These are phyloP conservation scores for Elsinoe australis DNA, from an alignment of 2,329 filamentous ascomycete species.

Conservation along the genomic window DNA sequence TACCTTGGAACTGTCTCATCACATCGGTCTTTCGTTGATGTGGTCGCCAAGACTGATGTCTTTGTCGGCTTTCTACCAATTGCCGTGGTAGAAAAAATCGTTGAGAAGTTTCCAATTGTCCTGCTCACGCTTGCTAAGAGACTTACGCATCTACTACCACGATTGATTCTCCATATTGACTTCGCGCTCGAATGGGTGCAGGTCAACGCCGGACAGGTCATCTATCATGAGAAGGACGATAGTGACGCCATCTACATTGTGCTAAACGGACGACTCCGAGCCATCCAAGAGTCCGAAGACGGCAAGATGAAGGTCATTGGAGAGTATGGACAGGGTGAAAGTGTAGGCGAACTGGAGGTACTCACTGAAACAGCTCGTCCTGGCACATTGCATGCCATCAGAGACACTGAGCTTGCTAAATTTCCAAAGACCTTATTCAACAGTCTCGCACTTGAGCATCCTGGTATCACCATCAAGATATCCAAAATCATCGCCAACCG, in stretches of 20 bases:
- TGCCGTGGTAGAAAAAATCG: constrained; percentile 77
- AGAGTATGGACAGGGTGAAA: constrained; percentile 95
- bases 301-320: constrained; percentile 79
- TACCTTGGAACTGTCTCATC: constrained; percentile 93
- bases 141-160: constrained; percentile 78
- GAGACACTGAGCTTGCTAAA: constrained; percentile 91
- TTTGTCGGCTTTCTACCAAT: constrained; percentile 93
- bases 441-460: constrained; percentile 92
- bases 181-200: constrained; percentile 98
- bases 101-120: constrained; percentile 86
- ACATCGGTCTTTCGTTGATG: constrained; percentile 91
- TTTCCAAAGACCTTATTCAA: constrained; percentile 96
- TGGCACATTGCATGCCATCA: constrained; percentile 87
- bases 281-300: constrained; percentile 73
- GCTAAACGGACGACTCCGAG: constrained; percentile 79
- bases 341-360: constrained; percentile 92
- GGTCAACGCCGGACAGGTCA: constrained; percentile 86
- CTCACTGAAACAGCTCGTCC: constrained; percentile 89
- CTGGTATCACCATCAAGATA: constrained; percentile 97
- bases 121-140: constrained; percentile 93
- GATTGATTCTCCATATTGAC: constrained; percentile 89
- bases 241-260: constrained; percentile 99
- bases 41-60: constrained; percentile 94
- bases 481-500: constrained; percentile 96
- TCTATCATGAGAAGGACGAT: constrained; percentile 88